A percentile compares a stretch with the other conserved stretches of the same genome.
phyloP scores from a whole-genome alignment of 2,329 filamentous ascomycete genomes.

The Sporothrix euskadiensis region DNA sequence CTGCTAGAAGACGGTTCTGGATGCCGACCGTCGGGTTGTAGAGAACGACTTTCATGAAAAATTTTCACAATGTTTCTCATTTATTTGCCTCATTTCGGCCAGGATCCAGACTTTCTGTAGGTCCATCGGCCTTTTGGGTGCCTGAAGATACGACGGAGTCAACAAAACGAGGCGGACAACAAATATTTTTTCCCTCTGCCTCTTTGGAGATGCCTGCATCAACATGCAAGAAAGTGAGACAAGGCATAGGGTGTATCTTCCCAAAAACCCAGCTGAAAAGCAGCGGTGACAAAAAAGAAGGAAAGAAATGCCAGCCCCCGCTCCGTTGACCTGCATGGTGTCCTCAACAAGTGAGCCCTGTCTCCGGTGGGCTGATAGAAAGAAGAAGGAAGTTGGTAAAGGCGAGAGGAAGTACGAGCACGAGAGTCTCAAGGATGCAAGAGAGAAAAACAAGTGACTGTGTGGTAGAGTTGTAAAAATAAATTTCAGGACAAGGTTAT shows the following conservation, averaged over 20 bases:
- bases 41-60: neutral
- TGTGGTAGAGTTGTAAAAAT: too few relatives aligned
- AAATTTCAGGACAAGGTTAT: neutral
- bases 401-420: neutral
- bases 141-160: neutral
- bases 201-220: neutral
- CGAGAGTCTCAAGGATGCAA: neutral
- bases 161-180: neutral
- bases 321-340: conserved; percentile 3
- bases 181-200: neutral
- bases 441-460: neutral
- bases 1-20: neutral
- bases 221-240: conserved; percentile 19
- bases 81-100: neutral
- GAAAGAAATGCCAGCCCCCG: neutral
- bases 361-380: neutral
- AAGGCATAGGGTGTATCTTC: conserved; percentile 18
- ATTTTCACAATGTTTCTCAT: conserved; percentile 7
- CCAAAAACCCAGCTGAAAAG: conserved; percentile 24
- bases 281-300: conserved; percentile 26
- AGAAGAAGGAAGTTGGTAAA: neutral
- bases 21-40: neutral
- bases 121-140: neutral
- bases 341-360: conserved; percentile 15
- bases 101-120: neutral